phyloP scores from a whole-genome alignment of 176 grass and related monocot genomes.

The Bolboschoenus planiculmis region DNA sequence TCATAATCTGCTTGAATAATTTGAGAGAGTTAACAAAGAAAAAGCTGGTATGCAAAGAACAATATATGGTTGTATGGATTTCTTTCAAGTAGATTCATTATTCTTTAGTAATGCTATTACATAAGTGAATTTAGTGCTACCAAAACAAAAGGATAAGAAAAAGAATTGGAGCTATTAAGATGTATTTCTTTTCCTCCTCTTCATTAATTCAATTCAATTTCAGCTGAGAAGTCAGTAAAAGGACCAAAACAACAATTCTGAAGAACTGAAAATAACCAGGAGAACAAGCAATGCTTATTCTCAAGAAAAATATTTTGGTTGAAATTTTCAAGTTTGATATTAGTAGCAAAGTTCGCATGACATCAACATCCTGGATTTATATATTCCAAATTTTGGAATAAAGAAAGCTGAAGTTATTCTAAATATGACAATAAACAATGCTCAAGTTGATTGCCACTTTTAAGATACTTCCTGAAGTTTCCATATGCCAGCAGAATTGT shows the following conservation, averaged over 20 bases:
- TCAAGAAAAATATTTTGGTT: not conserved
- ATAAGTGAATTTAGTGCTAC: not conserved
- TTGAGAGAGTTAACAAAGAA: not conserved
- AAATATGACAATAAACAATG: not conserved
- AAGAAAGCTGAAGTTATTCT: not conserved
- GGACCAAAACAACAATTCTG: not conserved
- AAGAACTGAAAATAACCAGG: not conserved
- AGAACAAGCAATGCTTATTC: not conserved
- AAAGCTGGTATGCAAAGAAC: not conserved
- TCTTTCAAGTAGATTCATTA: not conserved
- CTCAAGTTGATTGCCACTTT: not conserved
- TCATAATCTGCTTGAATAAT: not conserved
- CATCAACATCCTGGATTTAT: not conserved
- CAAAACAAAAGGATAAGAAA: not conserved
- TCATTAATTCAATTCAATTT: not conserved
- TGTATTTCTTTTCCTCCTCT: not conserved
- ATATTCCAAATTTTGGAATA: not conserved
- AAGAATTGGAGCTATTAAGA: not conserved
- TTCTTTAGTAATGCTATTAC: not conserved
- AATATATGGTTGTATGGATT: not conserved
- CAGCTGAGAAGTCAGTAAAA: not conserved
- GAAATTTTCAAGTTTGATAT: not conserved
- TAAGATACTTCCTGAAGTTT: conserved; percentile 7
- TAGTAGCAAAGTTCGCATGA: not conserved
- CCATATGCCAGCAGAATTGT: conserved; percentile 1